phyloP scores from a whole-genome alignment of 2,329 filamentous ascomycete genomes.

The Penicillium sclerotigenum region DNA sequence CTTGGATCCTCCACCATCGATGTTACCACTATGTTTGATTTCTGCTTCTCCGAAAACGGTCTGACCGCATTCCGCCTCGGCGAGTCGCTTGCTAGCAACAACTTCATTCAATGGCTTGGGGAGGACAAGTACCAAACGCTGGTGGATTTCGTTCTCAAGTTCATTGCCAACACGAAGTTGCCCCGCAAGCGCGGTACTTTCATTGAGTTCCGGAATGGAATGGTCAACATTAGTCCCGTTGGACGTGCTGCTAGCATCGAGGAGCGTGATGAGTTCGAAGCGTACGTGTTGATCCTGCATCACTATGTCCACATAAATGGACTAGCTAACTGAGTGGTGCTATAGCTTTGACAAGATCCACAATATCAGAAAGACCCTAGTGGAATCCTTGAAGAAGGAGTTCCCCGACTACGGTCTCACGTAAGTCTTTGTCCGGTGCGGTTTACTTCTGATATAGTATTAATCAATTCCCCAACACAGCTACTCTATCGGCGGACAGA shows the following conservation, averaged over 20 bases:
- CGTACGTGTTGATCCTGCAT: slow-evolving; percentile 31
- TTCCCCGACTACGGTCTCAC: slow-evolving; percentile 83
- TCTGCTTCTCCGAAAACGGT: slow-evolving; percentile 95
- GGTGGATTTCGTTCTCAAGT: slow-evolving; percentile 57
- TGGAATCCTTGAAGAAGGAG: slow-evolving; percentile 70
- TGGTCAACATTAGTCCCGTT: slow-evolving; percentile 62
- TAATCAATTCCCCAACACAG: slow-evolving; percentile 42
- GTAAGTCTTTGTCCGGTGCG: slow-evolving; percentile 51
- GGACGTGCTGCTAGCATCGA: slow-evolving; percentile 76
- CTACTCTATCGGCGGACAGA: slow-evolving; percentile 93
- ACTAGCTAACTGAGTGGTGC: slow-evolving; percentile 8
- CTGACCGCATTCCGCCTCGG: slow-evolving; percentile 87
- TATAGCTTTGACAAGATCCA: slow-evolving; percentile 68
- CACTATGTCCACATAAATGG: not conserved
- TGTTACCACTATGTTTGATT: slow-evolving; percentile 90
- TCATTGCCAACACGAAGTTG: slow-evolving; percentile 60
- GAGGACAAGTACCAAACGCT: slow-evolving; percentile 69
- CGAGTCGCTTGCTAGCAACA: slow-evolving; percentile 68
- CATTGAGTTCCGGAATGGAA: slow-evolving; percentile 63
- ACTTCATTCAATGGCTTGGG: slow-evolving; percentile 89
- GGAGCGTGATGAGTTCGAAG: slow-evolving; percentile 79
- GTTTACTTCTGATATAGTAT: slow-evolving; percentile 3
- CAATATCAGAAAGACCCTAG: slow-evolving; percentile 72
- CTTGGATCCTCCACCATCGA: slow-evolving; percentile 66
- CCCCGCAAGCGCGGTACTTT: slow-evolving; percentile 66